Percentiles rank a stretch among this genome's conserved stretches.
phyloP scores from a whole-genome alignment of 768 basidiomycete genomes.

The Pseudohyphozyma bogoriensis region DNA sequence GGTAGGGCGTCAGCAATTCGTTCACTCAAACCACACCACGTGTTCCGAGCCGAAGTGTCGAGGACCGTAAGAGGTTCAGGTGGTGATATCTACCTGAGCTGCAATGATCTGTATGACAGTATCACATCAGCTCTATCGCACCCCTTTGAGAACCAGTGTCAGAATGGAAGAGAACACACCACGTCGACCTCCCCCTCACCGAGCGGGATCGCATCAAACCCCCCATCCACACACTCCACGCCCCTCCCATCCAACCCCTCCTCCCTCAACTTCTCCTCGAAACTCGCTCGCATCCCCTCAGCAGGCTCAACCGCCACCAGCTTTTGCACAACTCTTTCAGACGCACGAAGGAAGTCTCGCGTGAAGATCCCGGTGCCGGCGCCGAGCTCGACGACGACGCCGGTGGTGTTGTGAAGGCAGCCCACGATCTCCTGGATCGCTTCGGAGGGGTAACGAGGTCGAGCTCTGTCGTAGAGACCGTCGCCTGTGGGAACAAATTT shows the following conservation, averaged over 20 bases:
- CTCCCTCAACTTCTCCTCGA: slow-evolving; percentile 40
- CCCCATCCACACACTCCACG: slow-evolving; percentile 52
- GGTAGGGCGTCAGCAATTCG: not conserved
- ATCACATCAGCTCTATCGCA: no score
- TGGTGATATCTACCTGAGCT: not conserved
- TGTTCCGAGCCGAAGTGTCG: not conserved
- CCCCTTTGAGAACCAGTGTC: no score
- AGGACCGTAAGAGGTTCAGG: not conserved
- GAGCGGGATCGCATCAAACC: slow-evolving; percentile 57
- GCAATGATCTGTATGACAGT: no score
- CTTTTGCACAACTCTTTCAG: slow-evolving; percentile 39
- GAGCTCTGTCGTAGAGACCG: slow-evolving; percentile 46
- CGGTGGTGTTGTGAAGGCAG: slow-evolving; percentile 37
- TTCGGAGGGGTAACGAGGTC: slow-evolving; percentile 67
- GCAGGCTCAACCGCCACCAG: slow-evolving; percentile 70
- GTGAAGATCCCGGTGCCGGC: slow-evolving; percentile 29
- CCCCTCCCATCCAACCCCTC: slow-evolving; percentile 29
- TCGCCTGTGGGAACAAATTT: no score
- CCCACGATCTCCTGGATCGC: slow-evolving; percentile 55
- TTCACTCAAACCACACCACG: slow-evolving; percentile 5
- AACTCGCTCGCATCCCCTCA: slow-evolving; percentile 69
- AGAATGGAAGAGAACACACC: no score
- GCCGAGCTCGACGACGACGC: slow-evolving; percentile 36
- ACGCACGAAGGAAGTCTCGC: slow-evolving; percentile 40
- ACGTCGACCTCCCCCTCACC: slow-evolving; percentile 60